Evolutionary conservation across 2,329 filamentous ascomycete genomes (phyloP), one percentile per base, ranked within the genome.

Genomic region (Lasiodiplodia sp.): DNA sequence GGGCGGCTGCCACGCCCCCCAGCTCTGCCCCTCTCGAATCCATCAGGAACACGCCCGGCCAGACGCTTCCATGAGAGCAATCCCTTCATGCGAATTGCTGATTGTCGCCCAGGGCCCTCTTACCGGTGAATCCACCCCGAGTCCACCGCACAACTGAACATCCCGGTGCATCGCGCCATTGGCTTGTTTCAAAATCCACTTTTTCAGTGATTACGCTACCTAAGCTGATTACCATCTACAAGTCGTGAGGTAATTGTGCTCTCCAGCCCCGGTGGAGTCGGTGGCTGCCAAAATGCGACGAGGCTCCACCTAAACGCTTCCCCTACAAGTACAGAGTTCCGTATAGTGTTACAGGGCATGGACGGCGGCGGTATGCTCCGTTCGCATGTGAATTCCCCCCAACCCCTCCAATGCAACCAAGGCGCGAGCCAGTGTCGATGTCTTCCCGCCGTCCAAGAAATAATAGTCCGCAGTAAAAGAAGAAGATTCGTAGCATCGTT

Each of bases 301-400:
- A 52, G 75, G 73, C 76, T 75, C 72, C 70, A 70, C 70, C 70
- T 70, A 23, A 51, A 55, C 65, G 52, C 65, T 62, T 69, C 69
- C 73, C 72, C 72, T 79, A 79, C 74, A 78, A 79, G 78, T 79
- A 80, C 78, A 80, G 55, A 62, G 72, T 79, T 34, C 76, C 75
- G 77, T 73, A 72, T 80, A 76, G 76, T 78, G 74, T 75, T 80
- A 79, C 77, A 80, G 75, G 79, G 73, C 73, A 75, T 72, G 71
- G 70, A 72, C 70, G 72, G 71, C 58, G 67, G 69, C 64, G 64
- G 64, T 67, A 70, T 70, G 70, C 73, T 72, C 71, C 68, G 72
- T 70, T 31, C 67, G 68, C 21, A 70, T 72, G 70, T 70, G 70
- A 72, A 72, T 73, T 34, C 47, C 28, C 23, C 23, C 44, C 23